Evolutionary conservation across 176 grass and related monocot genomes (phyloP).

Genomic region (Raddia guianensis): DNA sequence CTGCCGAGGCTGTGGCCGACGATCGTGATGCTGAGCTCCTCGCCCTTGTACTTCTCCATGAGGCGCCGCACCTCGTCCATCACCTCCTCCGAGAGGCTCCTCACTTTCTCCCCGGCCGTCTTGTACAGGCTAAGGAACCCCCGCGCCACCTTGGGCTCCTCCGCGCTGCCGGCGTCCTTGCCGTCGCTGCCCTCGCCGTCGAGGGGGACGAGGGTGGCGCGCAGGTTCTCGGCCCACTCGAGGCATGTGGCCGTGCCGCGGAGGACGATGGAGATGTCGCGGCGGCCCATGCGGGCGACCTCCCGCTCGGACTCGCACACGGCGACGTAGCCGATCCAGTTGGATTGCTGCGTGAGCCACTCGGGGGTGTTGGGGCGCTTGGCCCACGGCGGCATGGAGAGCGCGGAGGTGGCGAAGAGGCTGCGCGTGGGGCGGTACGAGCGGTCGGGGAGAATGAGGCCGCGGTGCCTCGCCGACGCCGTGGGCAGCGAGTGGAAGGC

Average conservation of each 20-base stretch:
- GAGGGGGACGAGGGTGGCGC: constrained; percentile 62
- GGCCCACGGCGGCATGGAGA: constrained; percentile 70
- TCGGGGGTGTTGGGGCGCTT: constrained; percentile 61
- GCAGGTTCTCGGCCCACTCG: constrained; percentile 92
- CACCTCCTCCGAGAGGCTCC: constrained; percentile 68
- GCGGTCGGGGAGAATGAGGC: constrained; percentile 73
- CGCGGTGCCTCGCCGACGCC: constrained; percentile 49
- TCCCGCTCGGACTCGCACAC: constrained; percentile 88
- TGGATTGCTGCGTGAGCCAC: constrained; percentile 89
- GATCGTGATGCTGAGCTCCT: constrained; percentile 88
- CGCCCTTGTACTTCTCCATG: constrained; percentile 83
- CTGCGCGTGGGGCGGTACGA: constrained; percentile 73
- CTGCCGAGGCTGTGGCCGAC: constrained; percentile 90
- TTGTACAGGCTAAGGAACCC: constrained; percentile 84
- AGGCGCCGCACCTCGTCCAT: constrained; percentile 73
- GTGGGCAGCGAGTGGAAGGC: constrained; percentile 84
- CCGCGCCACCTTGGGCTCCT: constrained; percentile 67
- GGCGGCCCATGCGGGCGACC: constrained; percentile 80
- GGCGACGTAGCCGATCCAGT: constrained; percentile 90
- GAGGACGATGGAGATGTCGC: constrained; percentile 85
- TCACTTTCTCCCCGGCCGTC: constrained; percentile 60
- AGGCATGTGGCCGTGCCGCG: constrained; percentile 86
- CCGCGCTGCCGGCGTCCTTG: background rate
- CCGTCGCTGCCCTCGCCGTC: constrained; percentile 35
- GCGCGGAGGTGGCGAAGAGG: constrained; percentile 84